Evolutionary conservation across 2,329 filamentous ascomycete species (phyloP).

Genomic region (Thermothelomyces thermophilus): DNA sequence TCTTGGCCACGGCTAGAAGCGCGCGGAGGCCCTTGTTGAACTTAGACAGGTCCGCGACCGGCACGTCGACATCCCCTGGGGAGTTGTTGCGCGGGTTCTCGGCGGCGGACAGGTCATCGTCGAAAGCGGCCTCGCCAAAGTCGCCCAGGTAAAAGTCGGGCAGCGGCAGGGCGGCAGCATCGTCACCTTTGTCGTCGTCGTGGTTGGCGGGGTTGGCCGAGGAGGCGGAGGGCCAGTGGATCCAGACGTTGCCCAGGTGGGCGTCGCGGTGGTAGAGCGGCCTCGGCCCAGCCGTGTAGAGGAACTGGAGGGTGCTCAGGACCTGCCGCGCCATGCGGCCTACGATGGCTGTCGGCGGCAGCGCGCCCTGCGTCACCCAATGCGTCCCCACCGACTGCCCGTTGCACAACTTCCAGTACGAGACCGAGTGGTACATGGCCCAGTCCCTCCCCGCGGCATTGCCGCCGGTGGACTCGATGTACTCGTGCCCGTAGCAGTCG

Average conservation of each 20-base stretch:
- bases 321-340: slow-evolving; percentile 11
- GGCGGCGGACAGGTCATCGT: background rate
- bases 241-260: slow-evolving; percentile 9
- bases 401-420: slow-evolving; percentile 14
- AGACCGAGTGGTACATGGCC: slow-evolving; percentile 1
- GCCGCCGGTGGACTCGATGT: background rate
- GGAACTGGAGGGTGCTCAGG: slow-evolving; percentile 3
- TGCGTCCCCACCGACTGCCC: background rate
- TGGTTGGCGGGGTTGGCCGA: background rate
- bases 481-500: slow-evolving; percentile 6
- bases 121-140: slow-evolving; percentile 1
- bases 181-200: background rate
- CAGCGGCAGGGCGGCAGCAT: background rate
- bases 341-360: background rate
- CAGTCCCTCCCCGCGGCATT: background rate
- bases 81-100: background rate
- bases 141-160: slow-evolving; percentile 14
- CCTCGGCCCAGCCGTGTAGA: slow-evolving; percentile 2
- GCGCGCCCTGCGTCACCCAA: background rate
- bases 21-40: too few relatives aligned
- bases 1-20: too few relatives aligned
- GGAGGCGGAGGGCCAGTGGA: background rate
- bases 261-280: slow-evolving; percentile 2
- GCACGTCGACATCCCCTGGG: background rate
- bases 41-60: background rate